Conservation (phyloP, 192 early-diverging fungal genomes). For the Coemansia sp. region DNA sequence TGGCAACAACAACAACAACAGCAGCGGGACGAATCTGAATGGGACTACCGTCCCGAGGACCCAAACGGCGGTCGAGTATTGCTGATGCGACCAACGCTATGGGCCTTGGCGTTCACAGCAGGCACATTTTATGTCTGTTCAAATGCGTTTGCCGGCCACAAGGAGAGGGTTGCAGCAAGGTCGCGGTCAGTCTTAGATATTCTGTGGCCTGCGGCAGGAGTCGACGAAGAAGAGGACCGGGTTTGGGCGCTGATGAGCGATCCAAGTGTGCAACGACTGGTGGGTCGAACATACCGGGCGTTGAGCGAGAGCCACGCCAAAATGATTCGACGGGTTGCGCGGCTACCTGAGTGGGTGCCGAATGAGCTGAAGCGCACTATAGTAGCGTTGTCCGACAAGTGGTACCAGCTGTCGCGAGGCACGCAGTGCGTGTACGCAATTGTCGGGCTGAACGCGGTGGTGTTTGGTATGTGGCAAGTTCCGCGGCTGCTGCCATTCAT, state of each 20-base stretch:
- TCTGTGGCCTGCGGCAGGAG: neutral
- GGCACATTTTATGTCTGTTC: constrained; percentile 31
- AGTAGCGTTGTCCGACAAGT: constrained; percentile 19
- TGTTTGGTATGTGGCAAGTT: constrained; percentile 75
- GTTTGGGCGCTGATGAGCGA: constrained; percentile 26
- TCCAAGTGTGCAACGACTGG: constrained; percentile 15
- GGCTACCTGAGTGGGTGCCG: constrained; percentile 37
- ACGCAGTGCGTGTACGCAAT: constrained; percentile 47
- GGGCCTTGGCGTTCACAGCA: constrained; percentile 26
- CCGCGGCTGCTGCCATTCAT: constrained; percentile 65
- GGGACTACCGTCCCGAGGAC: constrained; percentile 10
- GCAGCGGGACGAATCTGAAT: neutral
- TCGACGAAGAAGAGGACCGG: neutral
- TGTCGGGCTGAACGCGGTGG: constrained; percentile 66
- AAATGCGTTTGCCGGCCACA: constrained; percentile 4
- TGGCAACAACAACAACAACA: neutral
- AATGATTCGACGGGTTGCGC: constrained; percentile 21
- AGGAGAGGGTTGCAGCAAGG: neutral
- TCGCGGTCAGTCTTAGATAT: neutral
- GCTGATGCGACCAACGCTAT: constrained; percentile 22
- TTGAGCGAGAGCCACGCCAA: constrained; percentile 15
- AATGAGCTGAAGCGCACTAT: constrained; percentile 28
- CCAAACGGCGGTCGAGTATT: constrained; percentile 7
- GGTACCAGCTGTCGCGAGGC: constrained; percentile 24
- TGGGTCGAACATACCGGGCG: constrained; percentile 16